Base-by-base conservation (phyloP, 176 grass and related monocot species). In the Oropetium thomaeum region DNA sequence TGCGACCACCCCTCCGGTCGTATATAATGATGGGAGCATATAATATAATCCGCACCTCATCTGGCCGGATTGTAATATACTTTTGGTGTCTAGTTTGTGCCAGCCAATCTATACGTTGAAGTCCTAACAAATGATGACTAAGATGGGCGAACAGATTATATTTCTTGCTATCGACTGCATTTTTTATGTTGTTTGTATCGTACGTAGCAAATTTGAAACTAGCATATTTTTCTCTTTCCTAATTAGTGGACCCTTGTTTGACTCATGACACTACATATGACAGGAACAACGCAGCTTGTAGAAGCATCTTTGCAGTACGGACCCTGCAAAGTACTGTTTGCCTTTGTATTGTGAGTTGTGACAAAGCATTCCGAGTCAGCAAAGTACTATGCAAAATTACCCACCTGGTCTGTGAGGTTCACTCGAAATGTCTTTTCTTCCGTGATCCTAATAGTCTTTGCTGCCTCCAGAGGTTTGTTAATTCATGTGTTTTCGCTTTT, bases 231-330 rank as follows among this genome's bases (percentile, higher is more conserved):
- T 63, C 13, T 10, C 15, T 10, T 58, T 10, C 58, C 42, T 34
- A 61, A 60, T 78, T 54, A 57, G 67, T 64, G 75, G 69, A 15
- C 62, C 34, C 57, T 44, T 62, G 26, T 78, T 55, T 64, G 44
- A 83, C 37, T 57, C n/a, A n/a, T n/a, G 75, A 43, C 32, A 51
- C n/a, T n/a, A n/a, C n/a, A n/a, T n/a, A n/a, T 78, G 85, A 43
- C 49, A 49, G 12, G 12, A 37, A 82, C 59, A 60, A 49, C 52
- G 60, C 60, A 70, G 40, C 42, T 40, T 39, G 79, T 74, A 42
- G 41, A 55, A 22, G 85, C 67, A 83, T 87, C 74, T 83, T 83
- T 73, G 44, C 52, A 5, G 61, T 60, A 78, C 8, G 57, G 79
- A 82, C 49, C 41, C 40, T 26, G 27, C 60, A 58, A 54, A 10